Percentiles rank a stretch among this genome's conserved stretches.
phyloP scores from a whole-genome alignment of 2,329 filamentous ascomycete genomes.

The Penicillium sp. region DNA sequence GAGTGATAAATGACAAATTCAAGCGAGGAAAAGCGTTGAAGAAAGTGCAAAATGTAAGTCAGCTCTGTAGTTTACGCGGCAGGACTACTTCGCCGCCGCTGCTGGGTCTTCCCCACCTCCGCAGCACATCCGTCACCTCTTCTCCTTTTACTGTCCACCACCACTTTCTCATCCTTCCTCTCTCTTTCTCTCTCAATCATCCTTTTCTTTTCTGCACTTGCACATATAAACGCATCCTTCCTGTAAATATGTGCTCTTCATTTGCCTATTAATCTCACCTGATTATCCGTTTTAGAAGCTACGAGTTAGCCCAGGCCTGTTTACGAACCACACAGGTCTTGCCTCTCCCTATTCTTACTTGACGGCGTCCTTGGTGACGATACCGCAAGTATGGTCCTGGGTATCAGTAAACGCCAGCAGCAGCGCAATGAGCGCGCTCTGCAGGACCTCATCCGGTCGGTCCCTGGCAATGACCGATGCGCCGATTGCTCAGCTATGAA shows the following conservation, averaged over 20 bases:
- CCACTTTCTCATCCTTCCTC: not conserved
- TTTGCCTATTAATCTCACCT: slow-evolving; percentile 16
- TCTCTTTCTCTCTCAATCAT: slow-evolving; percentile 7
- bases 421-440: slow-evolving; percentile 92
- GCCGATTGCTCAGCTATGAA: slow-evolving; percentile 92
- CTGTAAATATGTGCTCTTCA: slow-evolving; percentile 26
- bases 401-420: slow-evolving; percentile 94
- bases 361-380: not conserved
- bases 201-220: slow-evolving; percentile 8
- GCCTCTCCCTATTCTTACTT: slow-evolving; percentile 5
- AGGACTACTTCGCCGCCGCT: not conserved
- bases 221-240: slow-evolving; percentile 1
- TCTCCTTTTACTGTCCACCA: slow-evolving; percentile 11
- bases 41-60: not conserved
- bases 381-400: slow-evolving; percentile 64
- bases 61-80: not conserved
- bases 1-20: not conserved
- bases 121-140: slow-evolving; percentile 11
- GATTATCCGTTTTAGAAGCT: slow-evolving; percentile 22
- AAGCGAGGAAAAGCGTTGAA: not conserved
- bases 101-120: slow-evolving; percentile 18
- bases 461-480: slow-evolving; percentile 90
- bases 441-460: slow-evolving; percentile 82
- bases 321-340: slow-evolving; percentile 1
- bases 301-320: slow-evolving; percentile 16